Percentiles rank a stretch among this genome's conserved stretches.
Evolutionary conservation across 306 rosid species (phyloP).

Genomic region (Alnus rubra): DNA sequence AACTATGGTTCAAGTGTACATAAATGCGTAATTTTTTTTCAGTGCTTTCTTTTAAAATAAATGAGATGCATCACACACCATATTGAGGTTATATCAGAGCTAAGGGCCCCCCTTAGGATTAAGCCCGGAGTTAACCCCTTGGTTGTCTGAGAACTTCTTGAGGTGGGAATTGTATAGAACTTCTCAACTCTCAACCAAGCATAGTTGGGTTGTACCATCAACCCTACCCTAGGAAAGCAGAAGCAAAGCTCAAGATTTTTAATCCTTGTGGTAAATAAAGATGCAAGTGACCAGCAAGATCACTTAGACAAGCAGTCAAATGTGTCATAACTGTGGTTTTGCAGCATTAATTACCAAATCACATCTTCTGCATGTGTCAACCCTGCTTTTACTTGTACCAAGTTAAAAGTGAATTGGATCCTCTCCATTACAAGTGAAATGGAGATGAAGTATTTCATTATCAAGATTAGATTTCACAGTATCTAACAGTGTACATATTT

Average conservation of each 20-base stretch:
- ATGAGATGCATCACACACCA: not conserved
- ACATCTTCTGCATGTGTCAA: not conserved
- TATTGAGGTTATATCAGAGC: not conserved
- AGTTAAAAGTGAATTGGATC: not conserved
- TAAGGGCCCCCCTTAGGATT: not conserved
- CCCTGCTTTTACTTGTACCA: not conserved
- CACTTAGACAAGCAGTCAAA: not conserved
- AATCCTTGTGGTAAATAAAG: not conserved
- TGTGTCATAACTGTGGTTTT: not conserved
- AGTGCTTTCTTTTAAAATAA: not conserved
- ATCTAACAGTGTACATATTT: no score
- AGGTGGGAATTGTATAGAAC: not conserved
- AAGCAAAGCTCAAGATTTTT: not conserved
- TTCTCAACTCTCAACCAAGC: not conserved
- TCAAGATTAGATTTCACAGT: no score
- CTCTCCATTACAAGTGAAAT: no score
- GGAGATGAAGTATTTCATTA: no score
- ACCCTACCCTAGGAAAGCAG: not conserved
- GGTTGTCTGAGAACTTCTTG: not conserved
- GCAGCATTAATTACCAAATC: not conserved
- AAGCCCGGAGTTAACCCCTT: not conserved
- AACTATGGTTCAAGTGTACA: not conserved
- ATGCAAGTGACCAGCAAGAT: not conserved
- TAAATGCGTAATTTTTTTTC: not conserved
- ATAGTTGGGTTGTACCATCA: not conserved